Evolutionary conservation across 768 basidiomycete species (phyloP), one percentile per base, ranked within the genome.

Genomic region (Termitomyces sp.): DNA sequence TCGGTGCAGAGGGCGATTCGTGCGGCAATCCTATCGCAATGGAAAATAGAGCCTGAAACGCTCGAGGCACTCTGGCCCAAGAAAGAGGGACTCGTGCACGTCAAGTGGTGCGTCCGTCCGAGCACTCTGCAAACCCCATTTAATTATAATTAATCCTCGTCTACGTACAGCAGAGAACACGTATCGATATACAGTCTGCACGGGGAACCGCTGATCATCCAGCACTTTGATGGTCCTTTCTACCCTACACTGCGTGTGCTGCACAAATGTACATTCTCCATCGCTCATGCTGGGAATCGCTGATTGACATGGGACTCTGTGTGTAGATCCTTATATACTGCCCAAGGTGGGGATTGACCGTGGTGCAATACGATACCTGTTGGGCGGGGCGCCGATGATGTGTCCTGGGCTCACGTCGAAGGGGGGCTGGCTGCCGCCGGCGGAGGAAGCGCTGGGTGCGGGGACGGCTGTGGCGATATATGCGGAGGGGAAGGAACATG

Each of bases 41-140:
- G 93, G 83, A 91, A 86, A 68, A 83, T 92, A 55, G 85, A 87
- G 63, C 81, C 85, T 46, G 92, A 92, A 64, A 86, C 88, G 2
- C 77, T 98, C 36, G 97, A 99, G 71, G 84, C 84, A 67, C 84
- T 99, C 56, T 99, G 97, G 97, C 94, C 96, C 3, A 99, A 98
- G 91, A 99, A 98, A 81, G 96, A 98, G 79, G 83, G 88, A 2
- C 79, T 98, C 51, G 88, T 91, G 5, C 89, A 91, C 68, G 92
- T 95, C 63, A 98, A 98, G 80, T 98, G 97, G 96, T 95, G 74
- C 66, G 83, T 81, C 48, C 71, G 31, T n/a, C 42, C 37, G 42
- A 34, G 63, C 45, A 52, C 55, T 49, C 47, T 59, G 51, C 56
- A 65, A 46, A 65, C 42, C 32, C 67, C 59, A 60, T 56, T 68